Conservation (phyloP, 108 stramenopile genomes). For the Craspedostauros australis region DNA sequence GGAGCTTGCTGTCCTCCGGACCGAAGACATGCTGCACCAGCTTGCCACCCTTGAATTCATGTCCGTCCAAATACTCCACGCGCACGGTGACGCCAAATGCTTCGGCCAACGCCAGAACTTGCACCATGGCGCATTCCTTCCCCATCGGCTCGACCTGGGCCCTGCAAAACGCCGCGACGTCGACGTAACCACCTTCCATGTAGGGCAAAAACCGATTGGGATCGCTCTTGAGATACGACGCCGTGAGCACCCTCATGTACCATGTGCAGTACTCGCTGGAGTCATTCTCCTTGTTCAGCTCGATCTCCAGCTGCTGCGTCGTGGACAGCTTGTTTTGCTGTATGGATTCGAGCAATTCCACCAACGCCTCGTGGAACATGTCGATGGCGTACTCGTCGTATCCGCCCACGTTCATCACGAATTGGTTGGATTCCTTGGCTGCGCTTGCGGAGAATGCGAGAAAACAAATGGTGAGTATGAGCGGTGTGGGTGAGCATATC, state of each 20-base stretch:
- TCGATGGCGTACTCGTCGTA: conserved; percentile 70
- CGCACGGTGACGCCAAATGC: conserved; percentile 56
- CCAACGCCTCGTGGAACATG: conserved; percentile 64
- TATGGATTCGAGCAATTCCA: conserved; percentile 53
- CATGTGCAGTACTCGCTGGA: conserved; percentile 81
- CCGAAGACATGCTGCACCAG: conserved; percentile 49
- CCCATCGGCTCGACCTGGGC: conserved; percentile 81
- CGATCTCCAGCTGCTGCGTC: conserved; percentile 21
- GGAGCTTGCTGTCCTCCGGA: conserved; percentile 11
- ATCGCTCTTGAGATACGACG: conserved; percentile 63
- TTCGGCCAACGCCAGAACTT: conserved; percentile 74
- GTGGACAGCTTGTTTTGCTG: conserved; percentile 6
- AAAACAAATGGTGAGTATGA: too few relatives aligned
- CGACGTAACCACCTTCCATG: conserved; percentile 32
- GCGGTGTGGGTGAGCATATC: too few relatives aligned
- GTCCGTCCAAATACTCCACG: conserved; percentile 83
- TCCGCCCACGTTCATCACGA: conserved; percentile 31
- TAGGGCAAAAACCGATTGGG: conserved; percentile 64
- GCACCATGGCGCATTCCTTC: conserved; percentile 68
- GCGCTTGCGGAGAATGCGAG: too few relatives aligned
- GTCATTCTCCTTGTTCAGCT: conserved; percentile 60
- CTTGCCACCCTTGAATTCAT: conserved; percentile 15
- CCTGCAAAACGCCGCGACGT: conserved; percentile 57
- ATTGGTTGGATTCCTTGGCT: conserved; percentile 27
- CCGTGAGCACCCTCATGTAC: conserved; percentile 74